A percentile compares a stretch with the other conserved stretches of the same genome.
phyloP scores from a whole-genome alignment of 2,329 filamentous ascomycete species.

The Xylaria polymorpha region DNA sequence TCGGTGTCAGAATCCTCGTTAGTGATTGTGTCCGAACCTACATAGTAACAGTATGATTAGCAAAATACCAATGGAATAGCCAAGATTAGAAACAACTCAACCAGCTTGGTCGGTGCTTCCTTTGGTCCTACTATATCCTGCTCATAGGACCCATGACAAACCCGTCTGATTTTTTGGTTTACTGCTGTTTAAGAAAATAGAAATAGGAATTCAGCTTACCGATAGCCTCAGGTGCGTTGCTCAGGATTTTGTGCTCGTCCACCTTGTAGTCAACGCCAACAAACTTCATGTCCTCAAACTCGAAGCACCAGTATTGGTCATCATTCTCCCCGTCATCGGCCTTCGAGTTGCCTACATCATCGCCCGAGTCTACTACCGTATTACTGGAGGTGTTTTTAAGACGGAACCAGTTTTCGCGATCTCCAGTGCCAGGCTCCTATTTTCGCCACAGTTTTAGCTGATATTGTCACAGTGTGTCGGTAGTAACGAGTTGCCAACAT shows the following conservation, averaged over 20 bases:
- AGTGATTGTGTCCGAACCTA: background rate
- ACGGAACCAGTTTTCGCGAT: constrained; percentile 13
- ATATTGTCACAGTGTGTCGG: background rate
- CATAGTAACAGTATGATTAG: background rate
- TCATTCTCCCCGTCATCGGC: background rate
- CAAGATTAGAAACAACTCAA: background rate
- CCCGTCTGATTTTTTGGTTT: background rate
- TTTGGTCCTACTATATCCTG: background rate
- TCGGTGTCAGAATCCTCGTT: constrained; percentile 1
- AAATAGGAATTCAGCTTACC: background rate
- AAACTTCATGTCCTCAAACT: constrained; percentile 1
- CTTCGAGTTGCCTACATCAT: background rate
- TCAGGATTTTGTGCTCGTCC: background rate
- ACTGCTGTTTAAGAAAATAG: background rate
- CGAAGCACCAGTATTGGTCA: constrained; percentile 8
- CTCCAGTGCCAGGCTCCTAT: constrained; percentile 11
- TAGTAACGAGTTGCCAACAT: background rate
- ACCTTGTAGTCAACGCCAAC: background rate
- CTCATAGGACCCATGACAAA: background rate
- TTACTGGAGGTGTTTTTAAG: background rate
- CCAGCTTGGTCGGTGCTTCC: background rate
- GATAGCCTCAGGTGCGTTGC: background rate
- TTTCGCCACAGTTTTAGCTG: background rate
- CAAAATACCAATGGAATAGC: background rate
- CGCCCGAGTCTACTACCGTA: background rate